These are phyloP conservation scores for Pelargonium nanum DNA, from an alignment of 345 rosid genomes.

Conservation along the genomic window DNA sequence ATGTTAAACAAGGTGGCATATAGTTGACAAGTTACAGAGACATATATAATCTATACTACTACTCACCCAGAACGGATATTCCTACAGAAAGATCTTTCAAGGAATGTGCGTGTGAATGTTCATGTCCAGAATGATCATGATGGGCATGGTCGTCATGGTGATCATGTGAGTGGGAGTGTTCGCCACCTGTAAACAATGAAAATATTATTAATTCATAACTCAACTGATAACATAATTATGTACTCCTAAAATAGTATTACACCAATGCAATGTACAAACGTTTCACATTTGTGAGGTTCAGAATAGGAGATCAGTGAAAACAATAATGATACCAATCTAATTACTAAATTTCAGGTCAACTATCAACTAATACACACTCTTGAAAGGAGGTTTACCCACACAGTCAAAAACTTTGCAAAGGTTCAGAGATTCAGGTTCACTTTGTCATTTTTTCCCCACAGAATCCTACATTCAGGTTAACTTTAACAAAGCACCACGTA, in stretches of 20 bases:
- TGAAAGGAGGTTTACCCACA: too few relatives aligned
- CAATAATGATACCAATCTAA: not conserved
- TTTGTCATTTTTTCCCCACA: too few relatives aligned
- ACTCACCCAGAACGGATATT: constrained; percentile 69
- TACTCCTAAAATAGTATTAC: not conserved
- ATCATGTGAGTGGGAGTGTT: constrained; percentile 62
- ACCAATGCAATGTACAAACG: not conserved
- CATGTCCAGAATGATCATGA: constrained; percentile 34
- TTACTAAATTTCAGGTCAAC: not conserved
- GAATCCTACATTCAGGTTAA: too few relatives aligned
- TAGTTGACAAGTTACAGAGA: not conserved
- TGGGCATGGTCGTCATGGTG: constrained; percentile 40
- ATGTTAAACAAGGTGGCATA: not conserved
- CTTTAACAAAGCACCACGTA: too few relatives aligned
- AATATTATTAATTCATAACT: constrained; percentile 3
- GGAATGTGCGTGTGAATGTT: constrained; percentile 57
- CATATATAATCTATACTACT: not conserved
- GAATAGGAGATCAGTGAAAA: not conserved
- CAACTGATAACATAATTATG: constrained; percentile 1
- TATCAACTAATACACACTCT: too few relatives aligned
- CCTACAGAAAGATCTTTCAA: constrained; percentile 84
- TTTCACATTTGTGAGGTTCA: constrained; percentile 2
- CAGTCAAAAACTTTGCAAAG: too few relatives aligned
- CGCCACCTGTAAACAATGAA: constrained; percentile 57
- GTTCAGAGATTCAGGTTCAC: too few relatives aligned